Evolutionary conservation across 495 filamentous ascomycete genomes (phyloP), one percentile per base, ranked within the genome.

Genomic region (Clohesyomyces aquaticus): DNA sequence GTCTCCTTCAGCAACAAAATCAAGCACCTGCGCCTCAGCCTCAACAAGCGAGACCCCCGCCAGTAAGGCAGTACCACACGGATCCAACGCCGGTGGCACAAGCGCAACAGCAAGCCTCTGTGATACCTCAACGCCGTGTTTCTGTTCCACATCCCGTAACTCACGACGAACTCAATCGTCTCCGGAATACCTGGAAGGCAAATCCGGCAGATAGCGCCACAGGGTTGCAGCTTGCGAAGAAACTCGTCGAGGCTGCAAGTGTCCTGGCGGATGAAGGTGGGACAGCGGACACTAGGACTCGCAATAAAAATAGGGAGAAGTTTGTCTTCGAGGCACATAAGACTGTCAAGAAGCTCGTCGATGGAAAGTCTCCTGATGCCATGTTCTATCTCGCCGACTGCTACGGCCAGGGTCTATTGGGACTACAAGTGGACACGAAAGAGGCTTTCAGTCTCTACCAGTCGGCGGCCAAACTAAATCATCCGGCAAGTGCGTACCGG

Each of bases 371-470:
- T 68, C 73, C 88, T 0, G 93, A 96, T 11, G 94, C 94, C 23
- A 93, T 93, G 81, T 98, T 98, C 77, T 96, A 90, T 71, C 77
- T 96, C 28, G 94, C 93, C 11, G 93, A 97, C 73, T 91, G 88
- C 74, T 86, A 93, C 53, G 94, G 92, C 19, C 85, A 89, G 56
- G 91, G 93, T 26, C 62, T 71, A 1, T 72, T 91, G 1, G 88
- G 86, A 21, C 78, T 91, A 26, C 86, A 91, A 63, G 78, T 83
- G 0, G 93, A 98, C 67, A 82, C 88, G 38, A 93, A 92, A 68
- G 91, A 96, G 76, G 94, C 94, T 0, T 98, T 96, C 76, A 82
- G 83, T 14, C 81, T 98, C 4, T 98, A 98, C 67, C 93, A 96
- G 73, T 90, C 91, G 2, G 92, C 93, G 16, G 94, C 93, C 2